phyloP scores from a whole-genome alignment of 2,329 filamentous ascomycete species.

The Phaeosphaeriaceae sp. region DNA sequence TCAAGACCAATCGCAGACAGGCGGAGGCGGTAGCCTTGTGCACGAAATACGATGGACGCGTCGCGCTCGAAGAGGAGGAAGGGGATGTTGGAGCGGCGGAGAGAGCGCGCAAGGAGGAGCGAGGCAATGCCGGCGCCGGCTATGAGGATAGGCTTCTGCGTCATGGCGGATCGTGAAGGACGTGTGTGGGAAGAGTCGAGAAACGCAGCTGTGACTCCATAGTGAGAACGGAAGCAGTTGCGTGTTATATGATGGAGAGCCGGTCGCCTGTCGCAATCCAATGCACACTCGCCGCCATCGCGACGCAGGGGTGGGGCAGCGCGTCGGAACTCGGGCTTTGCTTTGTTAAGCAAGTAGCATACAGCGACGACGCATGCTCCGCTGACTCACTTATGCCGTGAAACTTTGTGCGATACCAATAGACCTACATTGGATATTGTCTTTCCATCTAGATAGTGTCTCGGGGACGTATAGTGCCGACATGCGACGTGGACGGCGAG shows the following conservation, averaged over 20 bases:
- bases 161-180: slow-evolving; percentile 18
- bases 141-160: slow-evolving; percentile 51
- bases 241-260: not conserved
- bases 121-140: slow-evolving; percentile 42
- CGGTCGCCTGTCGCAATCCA: not conserved
- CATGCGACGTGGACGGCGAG: not conserved
- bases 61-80: slow-evolving; percentile 51
- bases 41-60: slow-evolving; percentile 61
- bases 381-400: not conserved
- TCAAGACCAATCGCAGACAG: slow-evolving; percentile 64
- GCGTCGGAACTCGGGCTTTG: slow-evolving; percentile 1
- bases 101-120: slow-evolving; percentile 40
- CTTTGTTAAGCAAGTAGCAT: not conserved
- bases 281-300: too few relatives aligned
- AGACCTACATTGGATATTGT: not conserved
- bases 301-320: too few relatives aligned
- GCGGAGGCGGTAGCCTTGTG: slow-evolving; percentile 68
- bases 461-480: not conserved
- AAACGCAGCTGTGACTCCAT: not conserved
- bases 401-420: not conserved
- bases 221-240: not conserved
- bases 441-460: not conserved
- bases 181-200: not conserved
- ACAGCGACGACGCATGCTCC: not conserved
- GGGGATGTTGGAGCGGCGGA: slow-evolving; percentile 38